These are phyloP conservation scores for Boehmeria nivea DNA, from an alignment of 306 rosid genomes.

Conservation along the genomic window DNA sequence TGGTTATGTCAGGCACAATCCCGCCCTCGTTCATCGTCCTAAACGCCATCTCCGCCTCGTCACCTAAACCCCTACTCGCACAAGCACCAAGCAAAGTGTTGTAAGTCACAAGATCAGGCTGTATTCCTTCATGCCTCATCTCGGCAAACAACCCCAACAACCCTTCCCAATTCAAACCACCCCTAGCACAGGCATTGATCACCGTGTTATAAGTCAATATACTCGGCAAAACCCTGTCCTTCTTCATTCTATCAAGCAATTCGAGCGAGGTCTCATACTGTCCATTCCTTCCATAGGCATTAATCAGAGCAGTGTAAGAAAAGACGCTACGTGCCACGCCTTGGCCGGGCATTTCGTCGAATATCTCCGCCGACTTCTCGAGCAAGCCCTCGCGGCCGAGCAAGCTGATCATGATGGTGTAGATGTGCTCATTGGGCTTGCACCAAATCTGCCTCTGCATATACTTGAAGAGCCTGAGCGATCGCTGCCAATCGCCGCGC, in stretches of 20 bases:
- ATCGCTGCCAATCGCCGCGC: slow-evolving; percentile 93
- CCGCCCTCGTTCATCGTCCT: slow-evolving; percentile 96
- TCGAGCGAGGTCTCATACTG: slow-evolving; percentile 60
- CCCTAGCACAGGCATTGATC: slow-evolving; percentile 88
- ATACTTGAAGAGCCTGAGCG: slow-evolving; percentile 77
- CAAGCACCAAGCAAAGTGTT: slow-evolving; percentile 90
- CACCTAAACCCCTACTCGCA: slow-evolving; percentile 72
- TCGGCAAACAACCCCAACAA: slow-evolving; percentile 89
- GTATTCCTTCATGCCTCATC: slow-evolving; percentile 95
- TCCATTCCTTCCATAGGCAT: slow-evolving; percentile 93
- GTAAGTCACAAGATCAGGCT: slow-evolving; percentile 75
- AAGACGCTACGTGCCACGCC: slow-evolving; percentile 72
- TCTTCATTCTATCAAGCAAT: slow-evolving; percentile 66
- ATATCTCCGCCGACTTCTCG: slow-evolving; percentile 75
- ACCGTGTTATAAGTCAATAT: slow-evolving; percentile 85
- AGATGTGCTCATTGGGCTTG: slow-evolving; percentile 88
- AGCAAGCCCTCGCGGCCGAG: slow-evolving; percentile 84
- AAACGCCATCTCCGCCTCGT: slow-evolving; percentile 92
- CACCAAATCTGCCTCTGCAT: slow-evolving; percentile 99
- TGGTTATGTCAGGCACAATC: slow-evolving; percentile 68
- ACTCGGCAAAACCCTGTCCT: slow-evolving; percentile 67
- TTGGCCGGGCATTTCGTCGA: slow-evolving; percentile 86
- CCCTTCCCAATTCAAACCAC: slow-evolving; percentile 94
- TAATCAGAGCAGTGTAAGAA: slow-evolving; percentile 80
- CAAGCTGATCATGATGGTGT: slow-evolving; percentile 74